Evolutionary conservation across 148 eudicot species (phyloP).

Genomic region (Rheum nobile): DNA sequence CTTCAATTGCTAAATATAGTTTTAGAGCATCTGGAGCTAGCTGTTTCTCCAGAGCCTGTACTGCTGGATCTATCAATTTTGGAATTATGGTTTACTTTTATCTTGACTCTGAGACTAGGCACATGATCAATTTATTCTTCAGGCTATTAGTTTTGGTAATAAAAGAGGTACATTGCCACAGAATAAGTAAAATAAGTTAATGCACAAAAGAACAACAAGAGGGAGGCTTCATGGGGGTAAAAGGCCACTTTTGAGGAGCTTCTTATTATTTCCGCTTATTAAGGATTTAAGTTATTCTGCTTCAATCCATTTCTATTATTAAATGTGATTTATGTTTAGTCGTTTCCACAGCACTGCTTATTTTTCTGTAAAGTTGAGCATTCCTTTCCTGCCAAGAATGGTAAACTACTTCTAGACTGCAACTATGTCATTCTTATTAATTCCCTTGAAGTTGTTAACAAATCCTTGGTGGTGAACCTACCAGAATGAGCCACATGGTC

Average conservation of each 20-base stretch:
- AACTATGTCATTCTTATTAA: background rate
- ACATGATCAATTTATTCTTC: background rate
- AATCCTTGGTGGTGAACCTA: background rate
- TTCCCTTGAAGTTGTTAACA: background rate
- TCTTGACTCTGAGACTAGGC: background rate
- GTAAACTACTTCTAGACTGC: background rate
- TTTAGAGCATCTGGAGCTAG: background rate
- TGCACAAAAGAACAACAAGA: background rate
- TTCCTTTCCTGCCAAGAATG: background rate
- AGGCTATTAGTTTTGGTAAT: background rate
- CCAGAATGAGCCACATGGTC: background rate
- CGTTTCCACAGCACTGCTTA: background rate
- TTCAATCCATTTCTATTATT: background rate
- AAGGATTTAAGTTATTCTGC: background rate
- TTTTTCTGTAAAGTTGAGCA: background rate
- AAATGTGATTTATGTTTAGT: background rate
- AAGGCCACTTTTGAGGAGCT: background rate
- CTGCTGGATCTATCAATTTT: background rate
- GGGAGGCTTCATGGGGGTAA: background rate
- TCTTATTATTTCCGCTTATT: background rate
- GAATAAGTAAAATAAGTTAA: background rate
- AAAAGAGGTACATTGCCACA: background rate
- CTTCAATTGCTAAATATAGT: background rate
- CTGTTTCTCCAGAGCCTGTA: background rate
- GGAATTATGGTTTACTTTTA: background rate